Percentiles rank a stretch among this genome's conserved stretches.
phyloP scores from a whole-genome alignment of 306 rosid species.

The Vigna angularis region DNA sequence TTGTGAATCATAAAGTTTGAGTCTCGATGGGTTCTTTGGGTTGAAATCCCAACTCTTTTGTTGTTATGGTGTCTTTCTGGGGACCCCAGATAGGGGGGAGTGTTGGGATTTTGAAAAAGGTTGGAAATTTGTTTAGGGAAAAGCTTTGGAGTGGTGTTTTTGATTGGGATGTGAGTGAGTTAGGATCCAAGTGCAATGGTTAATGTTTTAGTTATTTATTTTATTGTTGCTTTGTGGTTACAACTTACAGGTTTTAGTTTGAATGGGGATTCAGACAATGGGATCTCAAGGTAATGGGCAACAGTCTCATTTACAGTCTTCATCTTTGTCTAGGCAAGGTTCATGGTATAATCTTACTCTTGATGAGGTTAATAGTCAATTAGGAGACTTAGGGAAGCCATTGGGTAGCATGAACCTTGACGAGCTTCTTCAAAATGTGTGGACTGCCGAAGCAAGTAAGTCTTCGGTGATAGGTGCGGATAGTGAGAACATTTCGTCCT shows the following conservation, averaged over 20 bases:
- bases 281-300: slow-evolving; percentile 34
- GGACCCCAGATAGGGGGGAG: neutral
- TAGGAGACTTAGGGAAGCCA: slow-evolving; percentile 60
- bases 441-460: slow-evolving; percentile 72
- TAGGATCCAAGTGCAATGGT: slow-evolving; percentile 6
- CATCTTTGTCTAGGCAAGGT: slow-evolving; percentile 17
- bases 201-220: neutral
- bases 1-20: neutral
- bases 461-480: slow-evolving; percentile 50
- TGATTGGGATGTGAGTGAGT: slow-evolving; percentile 4
- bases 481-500: slow-evolving; percentile 35
- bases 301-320: slow-evolving; percentile 33
- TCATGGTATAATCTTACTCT: slow-evolving; percentile 52
- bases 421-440: slow-evolving; percentile 69
- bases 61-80: neutral
- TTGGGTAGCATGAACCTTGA: slow-evolving; percentile 65
- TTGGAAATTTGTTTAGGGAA: neutral
- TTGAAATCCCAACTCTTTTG: neutral
- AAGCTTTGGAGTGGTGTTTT: neutral
- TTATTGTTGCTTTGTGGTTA: neutral
- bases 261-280: slow-evolving; percentile 38
- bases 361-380: slow-evolving; percentile 56
- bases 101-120: neutral
- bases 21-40: slow-evolving; percentile 13
- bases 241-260: slow-evolving; percentile 27